A percentile compares a stretch with the other conserved stretches of the same genome.
phyloP scores from a whole-genome alignment of 2,329 filamentous ascomycete genomes.

The Amauroascus verrucosus region DNA sequence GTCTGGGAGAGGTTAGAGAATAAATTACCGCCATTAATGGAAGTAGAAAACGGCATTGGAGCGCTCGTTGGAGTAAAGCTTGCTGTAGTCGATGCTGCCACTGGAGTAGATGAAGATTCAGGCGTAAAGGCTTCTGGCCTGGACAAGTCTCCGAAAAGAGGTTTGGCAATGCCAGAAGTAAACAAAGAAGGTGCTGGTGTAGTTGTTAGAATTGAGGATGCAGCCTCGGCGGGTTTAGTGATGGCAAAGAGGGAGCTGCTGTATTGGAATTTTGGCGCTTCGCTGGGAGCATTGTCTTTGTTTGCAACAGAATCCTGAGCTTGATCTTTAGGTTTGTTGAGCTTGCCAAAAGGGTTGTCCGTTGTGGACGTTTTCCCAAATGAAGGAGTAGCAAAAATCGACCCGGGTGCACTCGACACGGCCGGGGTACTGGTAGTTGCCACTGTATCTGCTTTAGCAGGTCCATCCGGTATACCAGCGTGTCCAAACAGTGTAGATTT shows the following conservation, averaged over 20 bases:
- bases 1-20: background rate
- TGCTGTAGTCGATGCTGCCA: background rate
- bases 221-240: slow-evolving; percentile 1
- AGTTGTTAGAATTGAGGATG: background rate
- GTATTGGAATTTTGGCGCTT: background rate
- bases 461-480: slow-evolving; percentile 2
- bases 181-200: background rate
- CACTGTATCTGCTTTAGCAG: background rate
- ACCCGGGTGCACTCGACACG: background rate
- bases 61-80: background rate
- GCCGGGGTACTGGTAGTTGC: background rate
- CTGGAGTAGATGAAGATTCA: background rate
- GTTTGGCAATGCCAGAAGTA: background rate
- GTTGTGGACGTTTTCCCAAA: background rate
- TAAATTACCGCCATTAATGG: background rate
- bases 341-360: slow-evolving; percentile 6
- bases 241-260: slow-evolving; percentile 9
- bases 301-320: background rate
- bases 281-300: background rate
- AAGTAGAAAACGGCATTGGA: background rate
- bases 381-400: slow-evolving; percentile 5
- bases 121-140: background rate
- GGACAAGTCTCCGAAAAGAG: background rate
- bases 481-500: slow-evolving; percentile 12
- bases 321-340: slow-evolving; percentile 9